Evolutionary conservation across 2,329 filamentous ascomycete species (phyloP), one percentile per base, ranked within the genome.

Genomic region (Scedosporium apiospermum): DNA sequence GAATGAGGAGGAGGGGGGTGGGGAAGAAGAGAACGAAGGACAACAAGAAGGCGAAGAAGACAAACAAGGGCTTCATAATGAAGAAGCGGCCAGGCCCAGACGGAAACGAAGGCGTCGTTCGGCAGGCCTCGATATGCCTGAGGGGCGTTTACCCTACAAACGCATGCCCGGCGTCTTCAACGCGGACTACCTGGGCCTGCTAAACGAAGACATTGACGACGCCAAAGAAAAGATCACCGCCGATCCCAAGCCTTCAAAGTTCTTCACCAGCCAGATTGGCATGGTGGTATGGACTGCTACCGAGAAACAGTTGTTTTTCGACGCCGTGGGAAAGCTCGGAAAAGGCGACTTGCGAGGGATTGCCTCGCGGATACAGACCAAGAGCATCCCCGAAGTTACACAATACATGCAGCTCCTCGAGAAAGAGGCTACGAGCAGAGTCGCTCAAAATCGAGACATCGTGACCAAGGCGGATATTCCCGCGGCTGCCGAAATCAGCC

Each of bases 231-330:
- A 69, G 2, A 64, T 73, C 16, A 69, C 80, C 63, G 60, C 60
- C 4, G 34, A 59, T 10, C 60, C 46, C 30, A 27, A 23, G 27
- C 46, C 18, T 14, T 21, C 12, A 18, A 23, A 21, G 30, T 68
- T 74, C 64, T 71, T 34, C 9, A 21, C 58, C 60, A 75, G 42
- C 80, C 89, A 91, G 68, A 75, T 92, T 60, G 92, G 91, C 23
- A 78, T 85, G 27, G 85, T 87, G 0, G 67, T 74, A 10, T 98
- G 93, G 93, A 86, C 83, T 0, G 65, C 81, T 0, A 68, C 76
- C 1, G 93, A 97, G 69, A 96, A 96, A 70, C 76, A 81, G 1
- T 67, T 77, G 0, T 83, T 96, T 63, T 96, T 91, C 71, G 77
- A 82, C 14, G 81, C 84, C 0, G 72, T 96, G 3, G 78, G 81